A percentile compares a stretch with the other conserved stretches of the same genome.
phyloP scores from a whole-genome alignment of 148 eudicot species.

The Polygonum maritimum region DNA sequence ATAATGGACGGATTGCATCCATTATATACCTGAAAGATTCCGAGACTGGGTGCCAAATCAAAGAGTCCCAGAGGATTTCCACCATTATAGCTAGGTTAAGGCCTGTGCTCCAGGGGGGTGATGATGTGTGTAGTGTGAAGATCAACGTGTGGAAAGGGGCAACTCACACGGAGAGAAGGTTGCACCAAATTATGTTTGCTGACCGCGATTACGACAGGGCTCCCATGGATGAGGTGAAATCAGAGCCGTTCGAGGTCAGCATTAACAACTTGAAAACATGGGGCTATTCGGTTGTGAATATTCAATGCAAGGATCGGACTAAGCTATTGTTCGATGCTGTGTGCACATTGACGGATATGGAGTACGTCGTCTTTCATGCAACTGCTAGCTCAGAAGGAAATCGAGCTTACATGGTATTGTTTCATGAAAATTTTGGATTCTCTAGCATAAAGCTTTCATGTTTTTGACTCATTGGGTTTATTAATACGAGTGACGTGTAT shows the following conservation, averaged over 20 bases:
- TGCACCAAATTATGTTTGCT: conserved; percentile 89
- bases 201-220: conserved; percentile 78
- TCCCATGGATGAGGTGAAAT: conserved; percentile 19
- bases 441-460: background rate
- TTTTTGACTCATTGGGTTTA: background rate
- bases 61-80: conserved; percentile 45
- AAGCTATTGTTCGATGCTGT: conserved; percentile 82
- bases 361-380: conserved; percentile 79
- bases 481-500: background rate
- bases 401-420: conserved; percentile 54
- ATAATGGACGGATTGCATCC: conserved; percentile 81
- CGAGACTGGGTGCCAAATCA: conserved; percentile 52
- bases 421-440: background rate
- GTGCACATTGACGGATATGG: conserved; percentile 85
- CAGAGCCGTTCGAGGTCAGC: conserved; percentile 40
- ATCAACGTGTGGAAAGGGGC: conserved; percentile 50
- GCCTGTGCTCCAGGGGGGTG: conserved; percentile 76
- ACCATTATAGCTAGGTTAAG: conserved; percentile 50
- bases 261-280: conserved; percentile 58
- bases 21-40: conserved; percentile 66
- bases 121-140: conserved; percentile 67
- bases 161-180: conserved; percentile 79
- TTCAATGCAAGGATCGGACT: conserved; percentile 65
- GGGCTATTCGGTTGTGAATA: conserved; percentile 70
- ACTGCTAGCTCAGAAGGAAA: conserved; percentile 48